Conservation (phyloP, 2,329 filamentous ascomycete genomes). For the Alternaria sp. region DNA sequence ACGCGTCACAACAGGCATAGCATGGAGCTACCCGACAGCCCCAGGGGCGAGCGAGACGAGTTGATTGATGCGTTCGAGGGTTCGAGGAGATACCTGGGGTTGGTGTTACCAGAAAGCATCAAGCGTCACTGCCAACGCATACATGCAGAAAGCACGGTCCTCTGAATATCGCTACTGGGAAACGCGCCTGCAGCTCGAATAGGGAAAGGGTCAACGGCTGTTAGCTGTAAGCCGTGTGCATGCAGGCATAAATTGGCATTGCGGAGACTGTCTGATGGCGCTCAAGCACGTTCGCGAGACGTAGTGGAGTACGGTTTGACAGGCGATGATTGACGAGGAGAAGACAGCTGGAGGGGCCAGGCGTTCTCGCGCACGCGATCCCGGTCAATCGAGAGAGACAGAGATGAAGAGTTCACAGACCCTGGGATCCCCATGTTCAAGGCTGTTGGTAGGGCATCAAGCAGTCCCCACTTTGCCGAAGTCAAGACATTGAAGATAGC, state of each 20-base stretch:
- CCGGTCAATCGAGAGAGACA: constrained; percentile 6
- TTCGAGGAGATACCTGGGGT: constrained; percentile 41
- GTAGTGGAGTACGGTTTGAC: constrained; percentile 17
- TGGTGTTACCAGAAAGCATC: constrained; percentile 43
- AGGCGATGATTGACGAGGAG: constrained; percentile 32
- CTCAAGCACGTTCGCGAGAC: constrained; percentile 30
- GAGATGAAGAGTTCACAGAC: constrained; percentile 10
- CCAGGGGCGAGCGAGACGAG: constrained; percentile 26
- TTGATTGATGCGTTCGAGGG: constrained; percentile 47
- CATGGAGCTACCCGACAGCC: constrained; percentile 38
- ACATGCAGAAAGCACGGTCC: constrained; percentile 48
- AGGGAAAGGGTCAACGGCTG: constrained; percentile 47
- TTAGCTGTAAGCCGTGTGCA: constrained; percentile 39
- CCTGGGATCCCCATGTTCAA: constrained; percentile 9
- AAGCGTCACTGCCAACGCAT: constrained; percentile 27
- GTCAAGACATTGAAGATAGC: constrained; percentile 1
- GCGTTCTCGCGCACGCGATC: constrained; percentile 26
- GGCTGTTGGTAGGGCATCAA: constrained; percentile 13
- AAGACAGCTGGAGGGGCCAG: constrained; percentile 24
- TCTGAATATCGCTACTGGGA: constrained; percentile 35
- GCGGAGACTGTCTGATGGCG: constrained; percentile 33
- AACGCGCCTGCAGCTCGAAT: constrained; percentile 42
- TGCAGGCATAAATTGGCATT: constrained; percentile 43
- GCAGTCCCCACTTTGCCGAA: constrained; percentile 7
- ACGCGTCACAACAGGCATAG: constrained; percentile 42